phyloP scores from a whole-genome alignment of 495 filamentous ascomycete species.

The Aspergillus diversus region DNA sequence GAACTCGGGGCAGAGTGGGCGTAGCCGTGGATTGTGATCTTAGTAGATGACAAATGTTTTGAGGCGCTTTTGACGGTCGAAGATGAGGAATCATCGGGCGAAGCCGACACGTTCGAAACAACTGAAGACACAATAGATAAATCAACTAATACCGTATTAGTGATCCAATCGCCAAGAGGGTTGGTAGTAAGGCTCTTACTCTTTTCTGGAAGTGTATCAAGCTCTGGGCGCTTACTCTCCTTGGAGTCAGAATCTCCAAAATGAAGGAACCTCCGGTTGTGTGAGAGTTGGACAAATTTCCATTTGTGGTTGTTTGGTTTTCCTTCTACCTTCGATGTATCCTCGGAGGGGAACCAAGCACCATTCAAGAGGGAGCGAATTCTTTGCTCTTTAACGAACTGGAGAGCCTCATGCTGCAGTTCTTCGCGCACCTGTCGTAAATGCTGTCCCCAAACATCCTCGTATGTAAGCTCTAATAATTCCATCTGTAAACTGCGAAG shows the following conservation, averaged over 20 bases:
- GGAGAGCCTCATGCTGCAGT: slow-evolving; percentile 85
- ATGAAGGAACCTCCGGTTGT: slow-evolving; percentile 89
- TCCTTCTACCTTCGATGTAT: slow-evolving; percentile 42
- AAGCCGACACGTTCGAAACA: slow-evolving; percentile 83
- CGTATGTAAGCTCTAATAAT: slow-evolving; percentile 84
- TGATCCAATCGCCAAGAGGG: not conserved
- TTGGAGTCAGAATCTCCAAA: slow-evolving; percentile 82
- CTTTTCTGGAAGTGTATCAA: slow-evolving; percentile 78
- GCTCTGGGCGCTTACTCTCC: slow-evolving; percentile 63
- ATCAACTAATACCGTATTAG: slow-evolving; percentile 62
- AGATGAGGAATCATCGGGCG: slow-evolving; percentile 51
- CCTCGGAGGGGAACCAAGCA: slow-evolving; percentile 79
- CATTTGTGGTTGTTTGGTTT: slow-evolving; percentile 54
- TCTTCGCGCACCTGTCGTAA: slow-evolving; percentile 90
- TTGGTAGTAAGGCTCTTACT: slow-evolving; percentile 44
- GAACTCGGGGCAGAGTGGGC: slow-evolving; percentile 33
- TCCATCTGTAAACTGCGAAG: slow-evolving; percentile 95
- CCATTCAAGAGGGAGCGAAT: slow-evolving; percentile 90
- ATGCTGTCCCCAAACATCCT: slow-evolving; percentile 92
- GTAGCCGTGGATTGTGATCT: slow-evolving; percentile 89
- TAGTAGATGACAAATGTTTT: slow-evolving; percentile 65
- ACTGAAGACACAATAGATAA: slow-evolving; percentile 89
- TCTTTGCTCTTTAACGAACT: slow-evolving; percentile 96
- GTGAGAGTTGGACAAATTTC: slow-evolving; percentile 86
- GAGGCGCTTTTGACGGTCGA: slow-evolving; percentile 57